Evolutionary conservation across 2,329 filamentous ascomycete species (phyloP).

Genomic region (Aspergillus sp.): DNA sequence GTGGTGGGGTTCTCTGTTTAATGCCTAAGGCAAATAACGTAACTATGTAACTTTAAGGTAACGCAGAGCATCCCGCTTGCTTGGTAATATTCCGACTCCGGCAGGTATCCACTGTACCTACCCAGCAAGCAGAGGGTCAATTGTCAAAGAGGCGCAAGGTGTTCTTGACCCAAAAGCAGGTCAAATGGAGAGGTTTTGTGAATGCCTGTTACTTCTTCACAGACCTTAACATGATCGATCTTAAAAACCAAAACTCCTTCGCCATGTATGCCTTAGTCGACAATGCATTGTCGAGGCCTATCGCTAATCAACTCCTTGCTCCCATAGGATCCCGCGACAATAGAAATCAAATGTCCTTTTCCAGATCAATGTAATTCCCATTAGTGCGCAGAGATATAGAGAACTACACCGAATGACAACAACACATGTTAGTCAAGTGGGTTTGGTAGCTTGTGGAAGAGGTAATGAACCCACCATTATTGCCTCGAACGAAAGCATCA

Average conservation of each 20-base stretch:
- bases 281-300: background rate
- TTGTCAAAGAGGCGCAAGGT: no score
- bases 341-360: background rate
- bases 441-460: background rate
- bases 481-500: conserved; percentile 92
- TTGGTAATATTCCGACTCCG: no score
- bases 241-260: background rate
- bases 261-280: background rate
- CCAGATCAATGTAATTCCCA: background rate
- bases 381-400: conserved; percentile 42
- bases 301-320: background rate
- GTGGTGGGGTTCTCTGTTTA: no score
- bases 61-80: no score
- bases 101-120: no score
- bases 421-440: background rate
- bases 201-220: background rate
- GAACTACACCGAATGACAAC: conserved; percentile 18
- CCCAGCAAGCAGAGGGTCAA: no score
- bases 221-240: background rate
- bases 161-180: no score
- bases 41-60: no score
- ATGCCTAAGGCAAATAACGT: no score
- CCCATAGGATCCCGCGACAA: background rate
- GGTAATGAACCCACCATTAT: conserved; percentile 68
- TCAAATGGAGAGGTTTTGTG: background rate